Conservation (phyloP, 345 rosid species). For the Euphorbia lathyris region DNA sequence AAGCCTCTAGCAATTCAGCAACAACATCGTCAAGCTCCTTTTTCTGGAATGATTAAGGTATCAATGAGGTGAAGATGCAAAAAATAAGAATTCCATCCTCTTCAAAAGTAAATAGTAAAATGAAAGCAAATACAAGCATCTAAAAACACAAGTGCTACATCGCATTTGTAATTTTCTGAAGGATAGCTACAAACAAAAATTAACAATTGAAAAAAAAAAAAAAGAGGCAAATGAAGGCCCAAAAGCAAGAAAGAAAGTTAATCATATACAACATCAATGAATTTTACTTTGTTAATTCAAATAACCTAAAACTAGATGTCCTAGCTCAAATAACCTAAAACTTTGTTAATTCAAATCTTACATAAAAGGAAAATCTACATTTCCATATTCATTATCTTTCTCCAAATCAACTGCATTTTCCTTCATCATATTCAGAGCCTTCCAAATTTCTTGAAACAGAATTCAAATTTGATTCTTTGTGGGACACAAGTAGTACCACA, state of each 20-base stretch:
- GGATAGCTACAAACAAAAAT: not conserved
- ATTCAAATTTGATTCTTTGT: not conserved
- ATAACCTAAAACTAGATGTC: not conserved
- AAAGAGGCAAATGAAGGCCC: too few relatives aligned
- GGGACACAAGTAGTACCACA: not conserved
- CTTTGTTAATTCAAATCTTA: too few relatives aligned
- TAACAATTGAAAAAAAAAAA: too few relatives aligned
- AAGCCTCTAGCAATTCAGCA: slow-evolving; percentile 50
- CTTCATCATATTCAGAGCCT: slow-evolving; percentile 57
- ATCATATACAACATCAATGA: not conserved
- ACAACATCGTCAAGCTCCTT: slow-evolving; percentile 67
- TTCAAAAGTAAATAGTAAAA: not conserved
- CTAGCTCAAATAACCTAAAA: not conserved
- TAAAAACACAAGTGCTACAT: not conserved
- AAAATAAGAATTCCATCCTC: not conserved
- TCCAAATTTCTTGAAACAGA: slow-evolving; percentile 61
- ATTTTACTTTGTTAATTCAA: not conserved
- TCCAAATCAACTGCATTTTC: slow-evolving; percentile 73
- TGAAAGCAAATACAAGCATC: not conserved
- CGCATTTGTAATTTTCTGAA: not conserved
- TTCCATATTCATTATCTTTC: slow-evolving; percentile 54
- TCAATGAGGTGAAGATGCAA: not conserved
- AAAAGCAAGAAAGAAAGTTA: not conserved
- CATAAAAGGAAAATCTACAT: slow-evolving; percentile 36
- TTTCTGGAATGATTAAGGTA: slow-evolving; percentile 40